A percentile compares a stretch with the other conserved stretches of the same genome.
Conservation (phyloP, 305 asterid genomes). For the Euphrasia arctica region DNA sequence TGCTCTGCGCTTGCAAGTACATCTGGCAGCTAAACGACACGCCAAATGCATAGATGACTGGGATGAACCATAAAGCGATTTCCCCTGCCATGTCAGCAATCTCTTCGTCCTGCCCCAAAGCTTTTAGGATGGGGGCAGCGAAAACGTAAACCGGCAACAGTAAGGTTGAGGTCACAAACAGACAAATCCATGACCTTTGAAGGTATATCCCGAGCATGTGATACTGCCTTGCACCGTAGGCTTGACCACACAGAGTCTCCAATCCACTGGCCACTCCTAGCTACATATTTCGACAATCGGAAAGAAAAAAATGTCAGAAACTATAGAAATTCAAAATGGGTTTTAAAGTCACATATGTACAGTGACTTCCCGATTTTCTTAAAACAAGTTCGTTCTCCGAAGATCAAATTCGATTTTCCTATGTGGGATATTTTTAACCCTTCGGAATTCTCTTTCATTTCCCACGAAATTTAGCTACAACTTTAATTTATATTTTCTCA, state of each 20-base stretch:
- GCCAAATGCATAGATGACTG: constrained; percentile 35
- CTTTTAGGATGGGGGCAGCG: constrained; percentile 35
- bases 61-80: constrained; percentile 39
- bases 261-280: constrained; percentile 50
- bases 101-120: constrained; percentile 39
- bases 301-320: too few relatives aligned
- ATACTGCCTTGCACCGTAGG: constrained; percentile 45
- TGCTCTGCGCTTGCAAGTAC: constrained; percentile 85
- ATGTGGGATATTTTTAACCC: too few relatives aligned
- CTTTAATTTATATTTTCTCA: too few relatives aligned
- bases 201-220: constrained; percentile 50
- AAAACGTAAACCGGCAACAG: constrained; percentile 42
- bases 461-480: too few relatives aligned
- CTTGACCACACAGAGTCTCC: constrained; percentile 51
- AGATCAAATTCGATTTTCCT: too few relatives aligned
- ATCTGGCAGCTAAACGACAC: constrained; percentile 50
- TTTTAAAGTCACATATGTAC: too few relatives aligned
- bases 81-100: constrained; percentile 40
- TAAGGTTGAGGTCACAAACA: constrained; percentile 31
- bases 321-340: too few relatives aligned
- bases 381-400: too few relatives aligned
- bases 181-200: constrained; percentile 51
- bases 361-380: too few relatives aligned
- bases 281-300: constrained; percentile 15
- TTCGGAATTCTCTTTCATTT: too few relatives aligned